phyloP scores from a whole-genome alignment of 768 basidiomycete genomes.

The Mycena metata region DNA sequence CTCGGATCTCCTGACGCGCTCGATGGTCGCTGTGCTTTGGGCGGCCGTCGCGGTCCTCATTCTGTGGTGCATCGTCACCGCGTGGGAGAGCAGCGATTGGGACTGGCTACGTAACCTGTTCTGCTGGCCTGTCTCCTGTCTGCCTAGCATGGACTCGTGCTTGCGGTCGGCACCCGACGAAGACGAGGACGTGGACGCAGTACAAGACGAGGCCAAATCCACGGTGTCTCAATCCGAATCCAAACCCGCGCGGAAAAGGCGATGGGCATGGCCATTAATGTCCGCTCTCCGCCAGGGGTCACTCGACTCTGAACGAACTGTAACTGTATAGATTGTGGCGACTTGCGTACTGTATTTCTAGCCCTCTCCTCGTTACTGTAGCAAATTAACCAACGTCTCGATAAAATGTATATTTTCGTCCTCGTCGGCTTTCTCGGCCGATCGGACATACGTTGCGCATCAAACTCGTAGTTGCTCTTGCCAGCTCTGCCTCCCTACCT shows the following conservation, averaged over 20 bases:
- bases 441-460: too few species aligned
- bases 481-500: too few species aligned
- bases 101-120: background rate
- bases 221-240: background rate
- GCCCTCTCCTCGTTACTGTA: background rate
- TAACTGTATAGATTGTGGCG: background rate
- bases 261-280: background rate
- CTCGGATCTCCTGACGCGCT: conserved; percentile 44
- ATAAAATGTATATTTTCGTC: too few species aligned
- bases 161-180: background rate
- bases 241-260: background rate
- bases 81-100: conserved; percentile 52
- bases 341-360: conserved; percentile 8
- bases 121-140: too few species aligned
- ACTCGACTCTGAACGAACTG: conserved; percentile 14
- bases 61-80: conserved; percentile 60
- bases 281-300: conserved; percentile 9
- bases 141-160: background rate
- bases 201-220: conserved; percentile 16
- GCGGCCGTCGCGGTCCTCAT: conserved; percentile 49
- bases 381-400: too few species aligned
- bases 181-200: conserved; percentile 55
- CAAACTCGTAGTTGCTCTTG: too few species aligned
- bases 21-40: conserved; percentile 50
- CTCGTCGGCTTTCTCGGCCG: too few species aligned